Percentiles rank a stretch among this genome's conserved stretches.
These are phyloP conservation scores for Boletellus ananiceps DNA, from an alignment of 768 basidiomycete genomes.

Conservation along the genomic window DNA sequence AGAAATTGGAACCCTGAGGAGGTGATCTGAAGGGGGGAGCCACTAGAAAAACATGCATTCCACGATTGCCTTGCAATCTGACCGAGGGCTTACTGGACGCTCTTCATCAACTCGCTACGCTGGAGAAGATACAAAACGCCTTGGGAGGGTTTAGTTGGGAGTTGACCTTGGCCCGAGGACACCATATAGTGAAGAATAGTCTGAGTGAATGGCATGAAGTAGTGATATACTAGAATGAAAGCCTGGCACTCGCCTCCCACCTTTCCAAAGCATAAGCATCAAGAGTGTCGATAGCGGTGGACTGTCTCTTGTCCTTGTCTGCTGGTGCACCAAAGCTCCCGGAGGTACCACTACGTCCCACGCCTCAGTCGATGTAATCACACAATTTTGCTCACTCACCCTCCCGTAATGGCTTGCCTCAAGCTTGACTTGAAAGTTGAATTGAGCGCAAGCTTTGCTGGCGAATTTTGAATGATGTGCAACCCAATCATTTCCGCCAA, in stretches of 20 bases:
- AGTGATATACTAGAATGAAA: not conserved
- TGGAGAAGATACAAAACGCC: slow-evolving; percentile 82
- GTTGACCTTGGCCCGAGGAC: slow-evolving; percentile 78
- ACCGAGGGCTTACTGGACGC: slow-evolving; percentile 47
- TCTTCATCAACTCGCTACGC: slow-evolving; percentile 83
- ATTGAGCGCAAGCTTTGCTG: slow-evolving; percentile 65
- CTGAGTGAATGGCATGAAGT: slow-evolving; percentile 35
- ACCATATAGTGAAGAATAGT: slow-evolving; percentile 99
- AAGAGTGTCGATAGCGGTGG: slow-evolving; percentile 54
- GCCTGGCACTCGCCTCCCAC: slow-evolving; percentile 68
- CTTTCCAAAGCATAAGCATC: slow-evolving; percentile 81
- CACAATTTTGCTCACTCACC: slow-evolving; percentile 46
- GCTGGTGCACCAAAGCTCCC: slow-evolving; percentile 83
- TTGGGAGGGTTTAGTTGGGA: slow-evolving; percentile 69
- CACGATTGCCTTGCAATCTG: not conserved
- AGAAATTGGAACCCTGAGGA: slow-evolving; percentile 96
- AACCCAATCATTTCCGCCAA: slow-evolving; percentile 58
- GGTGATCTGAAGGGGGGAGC: slow-evolving; percentile 72
- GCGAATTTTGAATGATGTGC: slow-evolving; percentile 61
- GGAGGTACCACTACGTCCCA: slow-evolving; percentile 54
- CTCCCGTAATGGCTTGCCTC: slow-evolving; percentile 82
- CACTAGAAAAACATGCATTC: slow-evolving; percentile 33
- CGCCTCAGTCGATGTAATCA: slow-evolving; percentile 6
- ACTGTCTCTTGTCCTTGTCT: slow-evolving; percentile 52
- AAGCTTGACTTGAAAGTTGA: slow-evolving; percentile 73